phyloP scores from a whole-genome alignment of 176 grass and related monocot genomes.

The Aegilops tauschii region DNA sequence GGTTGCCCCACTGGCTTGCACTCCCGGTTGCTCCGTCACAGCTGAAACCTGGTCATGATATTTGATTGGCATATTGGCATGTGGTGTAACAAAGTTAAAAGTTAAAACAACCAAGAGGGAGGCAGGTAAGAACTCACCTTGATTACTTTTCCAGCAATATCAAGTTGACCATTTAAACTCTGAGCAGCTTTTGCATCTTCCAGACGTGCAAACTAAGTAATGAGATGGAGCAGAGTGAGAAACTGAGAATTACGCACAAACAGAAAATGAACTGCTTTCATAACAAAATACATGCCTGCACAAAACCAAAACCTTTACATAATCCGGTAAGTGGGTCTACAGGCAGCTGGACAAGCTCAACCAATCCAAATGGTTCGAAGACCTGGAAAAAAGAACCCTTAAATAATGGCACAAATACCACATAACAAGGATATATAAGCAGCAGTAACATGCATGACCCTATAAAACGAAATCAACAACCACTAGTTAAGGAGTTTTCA shows the following conservation, averaged over 20 bases:
- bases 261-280: neutral
- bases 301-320: slow-evolving; percentile 95
- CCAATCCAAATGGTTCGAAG: slow-evolving; percentile 87
- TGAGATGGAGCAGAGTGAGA: slow-evolving; percentile 19
- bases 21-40: slow-evolving; percentile 81
- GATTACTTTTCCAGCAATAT: slow-evolving; percentile 94
- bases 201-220: slow-evolving; percentile 77
- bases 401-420: neutral
- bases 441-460: neutral
- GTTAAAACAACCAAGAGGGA: slow-evolving; percentile 1
- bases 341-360: slow-evolving; percentile 92
- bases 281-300: slow-evolving; percentile 57
- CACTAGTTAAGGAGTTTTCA: neutral
- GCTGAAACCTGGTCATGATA: slow-evolving; percentile 67
- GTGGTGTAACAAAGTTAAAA: neutral
- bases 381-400: slow-evolving; percentile 55
- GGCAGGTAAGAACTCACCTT: slow-evolving; percentile 54
- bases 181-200: slow-evolving; percentile 96
- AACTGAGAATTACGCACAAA: slow-evolving; percentile 21
- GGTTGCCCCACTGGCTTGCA: slow-evolving; percentile 63
- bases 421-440: neutral
- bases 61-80: slow-evolving; percentile 25
- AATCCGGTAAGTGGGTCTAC: slow-evolving; percentile 74
- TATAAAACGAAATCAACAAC: neutral
- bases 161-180: slow-evolving; percentile 95